A percentile compares a stretch with the other conserved stretches of the same genome.
Evolutionary conservation across 345 rosid genomes (phyloP).

Genomic region (Raphanus sativus): DNA sequence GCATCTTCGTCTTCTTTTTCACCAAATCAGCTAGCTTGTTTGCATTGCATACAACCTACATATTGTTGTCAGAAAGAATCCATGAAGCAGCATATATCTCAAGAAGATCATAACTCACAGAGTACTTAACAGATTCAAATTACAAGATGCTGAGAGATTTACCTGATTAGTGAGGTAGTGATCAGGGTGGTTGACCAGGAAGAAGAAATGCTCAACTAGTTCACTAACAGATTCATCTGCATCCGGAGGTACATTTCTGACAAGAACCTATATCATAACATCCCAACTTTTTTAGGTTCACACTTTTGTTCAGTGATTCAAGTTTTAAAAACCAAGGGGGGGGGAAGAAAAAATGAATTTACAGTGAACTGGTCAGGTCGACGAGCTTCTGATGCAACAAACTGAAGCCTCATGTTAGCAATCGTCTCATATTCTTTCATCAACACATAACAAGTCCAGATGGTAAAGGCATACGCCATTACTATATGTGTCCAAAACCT

Average conservation of each 20-base stretch:
- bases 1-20: conserved; percentile 63
- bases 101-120: background rate
- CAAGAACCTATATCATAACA: conserved; percentile 67
- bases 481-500: conserved; percentile 89
- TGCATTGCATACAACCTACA: conserved; percentile 84
- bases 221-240: conserved; percentile 80
- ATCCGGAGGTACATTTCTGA: conserved; percentile 83
- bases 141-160: background rate
- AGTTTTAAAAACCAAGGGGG: background rate
- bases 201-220: conserved; percentile 83
- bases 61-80: too few species aligned
- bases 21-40: conserved; percentile 85
- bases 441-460: conserved; percentile 89
- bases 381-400: conserved; percentile 78
- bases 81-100: too few species aligned
- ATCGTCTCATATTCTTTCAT: conserved; percentile 75
- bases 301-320: background rate
- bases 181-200: conserved; percentile 80
- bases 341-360: conserved; percentile 27
- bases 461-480: conserved; percentile 84
- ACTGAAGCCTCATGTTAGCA: conserved; percentile 80
- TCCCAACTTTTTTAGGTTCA: conserved; percentile 14
- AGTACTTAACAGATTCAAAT: background rate
- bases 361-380: conserved; percentile 93
- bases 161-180: conserved; percentile 73